These are phyloP conservation scores for Aspergillus luchuensis DNA, from an alignment of 2,329 filamentous ascomycete genomes.

Conservation along the genomic window DNA sequence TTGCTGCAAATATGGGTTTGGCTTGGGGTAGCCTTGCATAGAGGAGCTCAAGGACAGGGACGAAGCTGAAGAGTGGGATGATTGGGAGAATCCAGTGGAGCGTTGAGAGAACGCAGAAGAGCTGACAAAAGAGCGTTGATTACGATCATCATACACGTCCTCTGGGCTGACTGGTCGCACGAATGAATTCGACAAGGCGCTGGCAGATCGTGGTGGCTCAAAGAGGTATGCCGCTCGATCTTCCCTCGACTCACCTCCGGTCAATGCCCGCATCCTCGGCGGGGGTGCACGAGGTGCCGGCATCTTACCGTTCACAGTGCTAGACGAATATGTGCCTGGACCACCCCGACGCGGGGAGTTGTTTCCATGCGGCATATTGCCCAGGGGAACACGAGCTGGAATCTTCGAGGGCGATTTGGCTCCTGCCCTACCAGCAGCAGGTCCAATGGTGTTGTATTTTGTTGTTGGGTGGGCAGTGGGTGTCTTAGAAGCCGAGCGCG, in stretches of 20 bases:
- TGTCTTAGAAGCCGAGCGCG: conserved; percentile 50
- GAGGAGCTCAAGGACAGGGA: conserved; percentile 40
- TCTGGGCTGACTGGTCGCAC: conserved; percentile 68
- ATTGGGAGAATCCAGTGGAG: conserved; percentile 41
- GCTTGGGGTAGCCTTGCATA: conserved; percentile 33
- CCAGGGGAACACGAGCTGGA: conserved; percentile 49
- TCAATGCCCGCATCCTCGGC: conserved; percentile 88
- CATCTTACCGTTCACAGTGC: conserved; percentile 51
- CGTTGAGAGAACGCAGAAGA: conserved; percentile 45
- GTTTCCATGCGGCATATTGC: conserved; percentile 54
- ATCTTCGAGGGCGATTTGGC: conserved; percentile 53
- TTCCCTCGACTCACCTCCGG: conserved; percentile 52
- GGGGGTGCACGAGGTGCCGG: conserved; percentile 65
- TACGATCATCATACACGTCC: conserved; percentile 78
- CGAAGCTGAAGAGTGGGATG: conserved; percentile 46
- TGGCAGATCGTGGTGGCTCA: conserved; percentile 54
- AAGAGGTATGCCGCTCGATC: conserved; percentile 37
- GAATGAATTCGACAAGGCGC: conserved; percentile 51
- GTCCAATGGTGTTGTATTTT: conserved; percentile 42
- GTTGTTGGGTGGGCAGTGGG: conserved; percentile 46
- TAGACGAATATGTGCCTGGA: conserved; percentile 45
- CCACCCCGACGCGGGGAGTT: conserved; percentile 72
- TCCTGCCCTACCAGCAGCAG: conserved; percentile 28
- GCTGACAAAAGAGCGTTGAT: conserved; percentile 50
- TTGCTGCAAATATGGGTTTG: conserved; percentile 40